phyloP scores from a whole-genome alignment of 2,329 filamentous ascomycete species.

The Rhexocercosporidium sp. region DNA sequence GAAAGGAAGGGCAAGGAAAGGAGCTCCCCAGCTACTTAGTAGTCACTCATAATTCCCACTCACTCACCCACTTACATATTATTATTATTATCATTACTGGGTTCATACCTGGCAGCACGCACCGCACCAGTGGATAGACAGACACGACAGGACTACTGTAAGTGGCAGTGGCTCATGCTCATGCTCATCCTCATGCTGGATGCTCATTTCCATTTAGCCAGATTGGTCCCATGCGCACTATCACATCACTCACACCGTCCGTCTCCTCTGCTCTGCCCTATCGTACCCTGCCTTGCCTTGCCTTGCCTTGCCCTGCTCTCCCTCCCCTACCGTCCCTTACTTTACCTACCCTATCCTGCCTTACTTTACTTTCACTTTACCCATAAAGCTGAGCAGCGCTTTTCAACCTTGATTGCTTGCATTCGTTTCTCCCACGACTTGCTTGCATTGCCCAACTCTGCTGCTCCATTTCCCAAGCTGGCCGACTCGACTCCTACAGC shows the following conservation, averaged over 20 bases:
- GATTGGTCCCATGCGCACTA: constrained; percentile 34
- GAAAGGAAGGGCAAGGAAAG: neutral
- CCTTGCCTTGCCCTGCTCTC: neutral
- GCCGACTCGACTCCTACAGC: constrained; percentile 3
- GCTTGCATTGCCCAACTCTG: no score
- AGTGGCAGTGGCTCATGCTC: no score
- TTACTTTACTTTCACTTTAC: neutral
- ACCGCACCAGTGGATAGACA: neutral
- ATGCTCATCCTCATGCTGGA: no score
- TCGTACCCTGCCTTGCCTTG: neutral
- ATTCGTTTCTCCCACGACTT: no score
- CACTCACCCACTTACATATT: neutral
- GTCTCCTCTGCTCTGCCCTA: constrained; percentile 20
- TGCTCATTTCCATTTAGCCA: constrained; percentile 33
- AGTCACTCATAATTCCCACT: no score
- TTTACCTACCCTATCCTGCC: neutral
- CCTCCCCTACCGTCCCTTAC: no score
- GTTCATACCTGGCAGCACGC: no score
- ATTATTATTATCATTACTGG: neutral
- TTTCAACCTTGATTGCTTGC: neutral
- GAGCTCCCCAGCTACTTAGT: constrained; percentile 1
- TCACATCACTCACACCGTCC: constrained; percentile 30
- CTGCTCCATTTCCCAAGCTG: constrained; percentile 17
- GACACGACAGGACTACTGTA: no score
- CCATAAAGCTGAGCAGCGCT: no score